Evolutionary conservation across 768 basidiomycete species (phyloP), one percentile per base, ranked within the genome.

Genomic region (Kwoniella pini): DNA sequence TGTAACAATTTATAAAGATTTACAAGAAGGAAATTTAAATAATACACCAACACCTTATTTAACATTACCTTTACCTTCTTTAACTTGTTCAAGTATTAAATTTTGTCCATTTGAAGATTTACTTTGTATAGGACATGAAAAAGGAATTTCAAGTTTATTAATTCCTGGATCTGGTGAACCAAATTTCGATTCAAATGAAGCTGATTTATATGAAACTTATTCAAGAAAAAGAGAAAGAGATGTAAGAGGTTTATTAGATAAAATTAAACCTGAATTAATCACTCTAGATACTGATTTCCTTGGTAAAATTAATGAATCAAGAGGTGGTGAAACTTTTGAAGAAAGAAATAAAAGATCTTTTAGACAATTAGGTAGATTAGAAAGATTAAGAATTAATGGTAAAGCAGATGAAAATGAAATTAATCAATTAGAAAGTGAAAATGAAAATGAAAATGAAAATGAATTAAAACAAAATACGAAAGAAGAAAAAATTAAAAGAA

Each of bases 221-320:
- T 87, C 85, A 63, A 83, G 88, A 21, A 80, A 92, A 58, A 83
- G 90, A 55, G 96, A 98, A 80, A 83, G 90, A 57, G 96, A 98
- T 78, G 91, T 98, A 70, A 87, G 89, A 76, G 84, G 82, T 43
- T 84, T 99, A 12, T 80, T 99, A 62, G 95, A 99, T 77, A 94
- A 91, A 89, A 88, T 97, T 62, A 89, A 88, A 81, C 88, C 91
- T 2, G 94, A 97, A 63, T 85, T 94, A 81, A 98, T 99, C 66
- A 83, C 90, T 0, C 84, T 81, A 59, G 81, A 81, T 59, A 66
- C 76, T 26, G 74, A 81, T 40, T 68, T 79, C 54, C 62, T 81
- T 4, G 81, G 80, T 15, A 70, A 73, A 43, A 68, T 72, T 24
- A 66, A 65, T 19, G 74, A 70, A 46, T 60, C 69, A 21, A 53